Evolutionary conservation across 192 early-diverging fungal species (phyloP).

Genomic region (Glomus cerebriforme): DNA sequence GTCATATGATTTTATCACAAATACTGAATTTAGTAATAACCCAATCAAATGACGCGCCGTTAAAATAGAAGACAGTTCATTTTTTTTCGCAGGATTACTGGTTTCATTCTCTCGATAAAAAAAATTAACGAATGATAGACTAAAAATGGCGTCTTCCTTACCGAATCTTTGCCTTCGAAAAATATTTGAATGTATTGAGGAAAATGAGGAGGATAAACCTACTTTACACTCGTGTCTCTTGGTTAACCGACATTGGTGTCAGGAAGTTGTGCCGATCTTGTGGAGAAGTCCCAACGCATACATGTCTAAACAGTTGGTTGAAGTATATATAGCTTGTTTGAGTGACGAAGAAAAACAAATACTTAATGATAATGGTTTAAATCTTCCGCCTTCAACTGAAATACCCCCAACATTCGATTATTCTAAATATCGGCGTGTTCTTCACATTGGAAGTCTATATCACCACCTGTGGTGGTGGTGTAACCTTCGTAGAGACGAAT

Average conservation of each 20-base stretch:
- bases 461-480: constrained; percentile 21
- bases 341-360: constrained; percentile 17
- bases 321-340: constrained; percentile 15
- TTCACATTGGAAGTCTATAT: constrained; percentile 13
- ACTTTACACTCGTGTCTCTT: constrained; percentile 22
- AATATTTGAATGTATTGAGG: constrained; percentile 15
- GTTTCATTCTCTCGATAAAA: not conserved
- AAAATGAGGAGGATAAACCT: constrained; percentile 6
- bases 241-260: constrained; percentile 23
- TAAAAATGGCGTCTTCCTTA: constrained; percentile 20
- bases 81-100: not conserved
- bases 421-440: constrained; percentile 15
- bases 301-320: constrained; percentile 21
- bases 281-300: constrained; percentile 16
- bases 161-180: constrained; percentile 16
- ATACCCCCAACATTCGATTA: constrained; percentile 13
- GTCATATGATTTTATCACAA: not conserved
- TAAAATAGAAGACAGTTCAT: not conserved
- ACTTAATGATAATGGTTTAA: constrained; percentile 17
- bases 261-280: constrained; percentile 15
- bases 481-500: constrained; percentile 19
- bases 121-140: not conserved
- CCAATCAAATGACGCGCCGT: not conserved
- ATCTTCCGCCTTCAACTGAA: constrained; percentile 13
- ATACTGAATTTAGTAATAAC: not conserved